Evolutionary conservation across 495 filamentous ascomycete genomes (phyloP), one percentile per base, ranked within the genome.

Genomic region (Annulohypoxylon moriforme): DNA sequence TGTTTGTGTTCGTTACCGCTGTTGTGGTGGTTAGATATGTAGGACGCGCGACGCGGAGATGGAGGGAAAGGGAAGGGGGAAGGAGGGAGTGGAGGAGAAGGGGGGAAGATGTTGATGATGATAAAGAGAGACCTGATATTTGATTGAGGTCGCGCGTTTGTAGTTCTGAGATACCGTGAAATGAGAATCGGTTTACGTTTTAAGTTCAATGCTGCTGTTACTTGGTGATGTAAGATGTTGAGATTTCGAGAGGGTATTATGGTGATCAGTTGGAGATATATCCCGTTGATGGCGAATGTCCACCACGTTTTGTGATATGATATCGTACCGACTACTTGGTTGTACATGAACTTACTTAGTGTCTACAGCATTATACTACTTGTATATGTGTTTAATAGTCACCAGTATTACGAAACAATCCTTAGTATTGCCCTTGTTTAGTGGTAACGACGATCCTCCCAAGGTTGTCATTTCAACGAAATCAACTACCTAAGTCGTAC

Each of bases 151-250:
- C 50, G 29, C 5, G 27, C 14, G n/a, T 34, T 55, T 55, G 50
- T 55, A 55, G 27, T 55, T 55, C 29, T 29, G 50, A 55, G 27
- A 44, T 59, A 44, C 56, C 36, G 20, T 44, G 56, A 59, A 27
- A 59, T 59, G 34, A 59, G 3, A 44, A 59, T 24, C 7, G 33
- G 36, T 22, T 58, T 40, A 40, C 36, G 18, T 38, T 36, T 59
- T n/a, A 20, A 59, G 24, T 59, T 42, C 5, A 40, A 59, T 18
- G 1, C 1, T 16, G 4, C 8, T 13, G 3, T 42, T 44, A 2
- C 10, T 57, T 25, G 13, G 20, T 57, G 34, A 52, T n/a, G 22
- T 50, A 16, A 22, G 44, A 10, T n/a, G n/a, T n/a, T n/a, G n/a
- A n/a, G n/a, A n/a, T n/a, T n/a, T n/a, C n/a, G n/a, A n/a, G n/a